Evolutionary conservation across 495 filamentous ascomycete species (phyloP).

Genomic region (Aspergillus coremiiformis): DNA sequence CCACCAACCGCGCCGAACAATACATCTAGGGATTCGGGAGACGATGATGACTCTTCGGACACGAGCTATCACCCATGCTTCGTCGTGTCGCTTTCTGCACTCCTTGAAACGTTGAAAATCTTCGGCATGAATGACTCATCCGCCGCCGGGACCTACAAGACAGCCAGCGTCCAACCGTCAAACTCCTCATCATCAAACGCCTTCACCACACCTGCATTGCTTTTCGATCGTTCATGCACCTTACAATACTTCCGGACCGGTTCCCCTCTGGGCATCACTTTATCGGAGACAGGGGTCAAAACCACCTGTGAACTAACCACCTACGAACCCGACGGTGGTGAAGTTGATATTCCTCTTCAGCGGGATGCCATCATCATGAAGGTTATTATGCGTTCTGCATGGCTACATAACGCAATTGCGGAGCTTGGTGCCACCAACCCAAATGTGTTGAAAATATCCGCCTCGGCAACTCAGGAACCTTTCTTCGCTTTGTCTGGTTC

Average conservation of each 20-base stretch:
- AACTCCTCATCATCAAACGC: conserved; percentile 45
- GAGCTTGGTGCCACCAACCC: conserved; percentile 74
- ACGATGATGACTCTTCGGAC: conserved; percentile 29
- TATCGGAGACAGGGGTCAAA: conserved; percentile 77
- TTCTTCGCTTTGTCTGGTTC: conserved; percentile 66
- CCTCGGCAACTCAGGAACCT: conserved; percentile 52
- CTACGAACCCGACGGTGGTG: conserved; percentile 60
- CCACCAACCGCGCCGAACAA: conserved; percentile 24
- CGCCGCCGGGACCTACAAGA: conserved; percentile 37
- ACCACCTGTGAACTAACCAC: conserved; percentile 91
- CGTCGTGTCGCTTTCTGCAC: conserved; percentile 74
- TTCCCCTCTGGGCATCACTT: conserved; percentile 66
- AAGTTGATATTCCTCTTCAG: conserved; percentile 74
- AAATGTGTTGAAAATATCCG: conserved; percentile 53
- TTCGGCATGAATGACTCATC: conserved; percentile 72
- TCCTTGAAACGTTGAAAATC: conserved; percentile 92
- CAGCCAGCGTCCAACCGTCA: conserved; percentile 44
- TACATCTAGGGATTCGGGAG: conserved; percentile 29
- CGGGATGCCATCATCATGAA: conserved; percentile 76
- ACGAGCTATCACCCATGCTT: conserved; percentile 47
- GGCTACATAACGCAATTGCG: conserved; percentile 74
- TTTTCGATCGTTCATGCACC: conserved; percentile 73
- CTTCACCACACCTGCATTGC: conserved; percentile 68
- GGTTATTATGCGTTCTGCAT: conserved; percentile 83
- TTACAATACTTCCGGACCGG: conserved; percentile 67